Base-by-base conservation (phyloP, 2,329 filamentous ascomycete genomes). In the Aspergillus sp. region DNA sequence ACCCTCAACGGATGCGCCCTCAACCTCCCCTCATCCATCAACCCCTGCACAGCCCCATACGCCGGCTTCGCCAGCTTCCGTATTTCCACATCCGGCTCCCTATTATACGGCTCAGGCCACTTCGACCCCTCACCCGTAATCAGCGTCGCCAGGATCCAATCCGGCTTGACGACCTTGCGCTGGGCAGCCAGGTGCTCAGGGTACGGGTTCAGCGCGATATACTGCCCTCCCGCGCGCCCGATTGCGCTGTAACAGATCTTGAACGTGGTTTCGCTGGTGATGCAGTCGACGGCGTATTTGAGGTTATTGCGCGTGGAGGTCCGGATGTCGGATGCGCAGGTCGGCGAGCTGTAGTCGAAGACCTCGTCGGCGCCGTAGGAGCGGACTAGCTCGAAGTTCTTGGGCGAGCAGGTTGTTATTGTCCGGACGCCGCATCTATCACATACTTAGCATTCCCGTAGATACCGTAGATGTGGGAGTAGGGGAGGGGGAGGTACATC, bases 301-400 rank as follows among this genome's bases (percentile, higher is more conserved):
- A 65, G 59, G 1, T 41, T 8, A 19, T 57, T 44, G 3, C 24
- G n/a, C 27, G 63, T 65, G 15, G 58, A 51, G 8, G 39, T 33
- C 5, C 54, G 54, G 42, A 65, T 65, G 19, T 61, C 46, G 8
- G 27, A 42, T 5, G 56, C 52, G 19, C 51, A 59, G 4, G 33
- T 50, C 1, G 48, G 8, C 0, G 47, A 49, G 1, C 17, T 48
- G 40, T 65, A 65, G 40, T 65, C 61, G 22, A 61, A 64, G 5
- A 56, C 56, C 2, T 27, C 30, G 8, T 55, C 58, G 5, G 63
- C 63, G 6, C 63, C 61, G 20, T 42, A 52, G 3, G n/a, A 13
- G 37, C 50, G 39, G 2, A 61, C 59, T 2, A 62, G 56, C 6
- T 58, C 53, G 17, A 57, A 58, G 41, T 62, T 59, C 24, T 19